A percentile compares a stretch with the other conserved stretches of the same genome.
These are phyloP conservation scores for Starmerella floricola DNA, from an alignment of 805 yeast genomes.

Conservation along the genomic window DNA sequence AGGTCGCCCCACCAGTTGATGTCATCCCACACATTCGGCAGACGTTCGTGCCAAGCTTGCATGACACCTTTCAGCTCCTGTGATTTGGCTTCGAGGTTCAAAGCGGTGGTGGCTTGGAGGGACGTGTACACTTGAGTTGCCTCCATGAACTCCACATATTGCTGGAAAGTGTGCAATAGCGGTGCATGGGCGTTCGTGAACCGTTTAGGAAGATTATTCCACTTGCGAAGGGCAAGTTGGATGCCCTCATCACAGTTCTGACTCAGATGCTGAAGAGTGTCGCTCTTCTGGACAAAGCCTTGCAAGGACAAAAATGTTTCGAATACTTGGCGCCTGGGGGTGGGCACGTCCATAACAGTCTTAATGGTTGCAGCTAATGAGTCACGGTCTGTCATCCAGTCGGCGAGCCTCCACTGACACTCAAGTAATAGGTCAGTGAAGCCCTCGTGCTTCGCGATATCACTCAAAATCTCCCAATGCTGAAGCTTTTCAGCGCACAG, in stretches of 20 bases:
- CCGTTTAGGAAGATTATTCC: slow-evolving; percentile 77
- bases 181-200: slow-evolving; percentile 70
- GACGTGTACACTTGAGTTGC: slow-evolving; percentile 89
- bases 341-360: slow-evolving; percentile 96
- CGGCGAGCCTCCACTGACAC: slow-evolving; percentile 99
- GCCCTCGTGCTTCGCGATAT: slow-evolving; percentile 94
- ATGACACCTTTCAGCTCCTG: slow-evolving; percentile 89
- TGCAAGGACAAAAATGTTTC: slow-evolving; percentile 89
- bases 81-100: slow-evolving; percentile 80
- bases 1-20: slow-evolving; percentile 95
- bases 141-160: slow-evolving; percentile 93
- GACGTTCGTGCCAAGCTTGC: slow-evolving; percentile 95
- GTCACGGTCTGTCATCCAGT: slow-evolving; percentile 91
- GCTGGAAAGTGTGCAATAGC: slow-evolving; percentile 87
- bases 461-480: slow-evolving; percentile 96
- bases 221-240: slow-evolving; percentile 77
- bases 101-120: slow-evolving; percentile 78
- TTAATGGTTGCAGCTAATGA: slow-evolving; percentile 89
- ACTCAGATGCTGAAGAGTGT: slow-evolving; percentile 71
- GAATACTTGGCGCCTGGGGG: slow-evolving; percentile 90
- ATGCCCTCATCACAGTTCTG: slow-evolving; percentile 91
- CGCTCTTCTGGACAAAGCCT: slow-evolving; percentile 84
- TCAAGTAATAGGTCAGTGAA: slow-evolving; percentile 89
- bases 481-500: slow-evolving; percentile 92
- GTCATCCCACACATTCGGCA: slow-evolving; percentile 96